Evolutionary conservation across 306 rosid genomes (phyloP).

Genomic region (Prunus mira): DNA sequence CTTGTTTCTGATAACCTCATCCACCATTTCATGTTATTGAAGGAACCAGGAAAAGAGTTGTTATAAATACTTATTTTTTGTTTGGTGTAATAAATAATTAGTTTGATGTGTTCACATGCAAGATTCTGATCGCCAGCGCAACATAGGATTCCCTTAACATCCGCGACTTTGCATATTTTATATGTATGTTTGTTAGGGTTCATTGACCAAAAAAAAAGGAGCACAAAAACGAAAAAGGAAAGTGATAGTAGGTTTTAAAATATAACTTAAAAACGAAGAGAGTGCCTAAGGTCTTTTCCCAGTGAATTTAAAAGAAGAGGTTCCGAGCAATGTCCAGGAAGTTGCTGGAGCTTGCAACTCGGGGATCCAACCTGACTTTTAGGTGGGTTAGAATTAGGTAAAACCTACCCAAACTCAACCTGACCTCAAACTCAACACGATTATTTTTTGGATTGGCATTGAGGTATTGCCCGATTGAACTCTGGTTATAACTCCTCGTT

Average conservation of each 20-base stretch:
- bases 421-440: too few relatives aligned
- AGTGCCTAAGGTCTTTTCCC: not conserved
- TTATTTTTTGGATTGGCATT: too few relatives aligned
- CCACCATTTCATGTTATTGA: not conserved
- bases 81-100: too few relatives aligned
- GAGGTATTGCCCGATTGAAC: too few relatives aligned
- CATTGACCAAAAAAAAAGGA: too few relatives aligned
- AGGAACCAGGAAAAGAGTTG: not conserved
- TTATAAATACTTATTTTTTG: not conserved
- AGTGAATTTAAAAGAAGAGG: not conserved
- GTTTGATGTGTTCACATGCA: not conserved
- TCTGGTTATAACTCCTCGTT: too few relatives aligned
- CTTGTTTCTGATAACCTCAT: not conserved
- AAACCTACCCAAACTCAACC: too few relatives aligned
- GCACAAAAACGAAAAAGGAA: too few relatives aligned
- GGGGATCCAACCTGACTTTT: too few relatives aligned
- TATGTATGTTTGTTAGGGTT: too few relatives aligned
- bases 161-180: too few relatives aligned
- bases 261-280: not conserved
- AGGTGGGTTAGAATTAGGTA: too few relatives aligned
- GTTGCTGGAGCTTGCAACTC: not conserved
- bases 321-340: not conserved
- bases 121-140: not conserved
- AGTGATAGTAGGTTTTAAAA: not conserved
- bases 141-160: not conserved